Conservation (phyloP, 352 stramenopile genomes). For the Globisporangium lucens region DNA sequence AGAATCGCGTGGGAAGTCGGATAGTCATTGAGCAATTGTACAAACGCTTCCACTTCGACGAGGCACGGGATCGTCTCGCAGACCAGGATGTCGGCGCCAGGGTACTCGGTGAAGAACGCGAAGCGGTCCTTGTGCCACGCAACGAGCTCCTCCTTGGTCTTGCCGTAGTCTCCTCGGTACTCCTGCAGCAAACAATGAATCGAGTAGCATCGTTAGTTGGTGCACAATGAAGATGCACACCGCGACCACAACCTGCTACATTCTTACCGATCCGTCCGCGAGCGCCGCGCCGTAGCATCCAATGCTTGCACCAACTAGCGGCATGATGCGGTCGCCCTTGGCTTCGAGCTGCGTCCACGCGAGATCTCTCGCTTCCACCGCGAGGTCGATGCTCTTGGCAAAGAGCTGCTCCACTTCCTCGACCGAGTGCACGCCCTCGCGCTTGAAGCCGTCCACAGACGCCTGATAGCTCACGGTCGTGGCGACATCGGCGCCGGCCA, state of each 20-base stretch:
- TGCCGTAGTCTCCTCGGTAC: conserved; percentile 81
- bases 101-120: conserved; percentile 50
- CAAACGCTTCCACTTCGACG: conserved; percentile 71
- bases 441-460: conserved; percentile 78
- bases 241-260: not conserved
- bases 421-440: conserved; percentile 43
- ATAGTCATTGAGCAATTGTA: conserved; percentile 73
- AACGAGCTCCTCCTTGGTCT: conserved; percentile 61
- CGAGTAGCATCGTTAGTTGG: not conserved
- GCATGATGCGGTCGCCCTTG: conserved; percentile 40
- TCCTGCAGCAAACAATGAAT: conserved; percentile 36
- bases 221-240: not conserved
- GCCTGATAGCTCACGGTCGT: conserved; percentile 87
- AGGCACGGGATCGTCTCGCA: conserved; percentile 88
- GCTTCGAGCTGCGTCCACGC: conserved; percentile 45
- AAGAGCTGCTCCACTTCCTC: conserved; percentile 62
- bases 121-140: conserved; percentile 80
- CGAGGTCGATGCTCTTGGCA: conserved; percentile 75
- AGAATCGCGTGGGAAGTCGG: conserved; percentile 53
- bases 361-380: conserved; percentile 52
- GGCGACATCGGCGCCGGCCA: conserved; percentile 72
- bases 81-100: conserved; percentile 65
- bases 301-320: conserved; percentile 79
- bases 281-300: conserved; percentile 83
- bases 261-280: conserved; percentile 76